Evolutionary conservation across 768 basidiomycete species (phyloP), one percentile per base, ranked within the genome.

Genomic region (Serendipita sp.): DNA sequence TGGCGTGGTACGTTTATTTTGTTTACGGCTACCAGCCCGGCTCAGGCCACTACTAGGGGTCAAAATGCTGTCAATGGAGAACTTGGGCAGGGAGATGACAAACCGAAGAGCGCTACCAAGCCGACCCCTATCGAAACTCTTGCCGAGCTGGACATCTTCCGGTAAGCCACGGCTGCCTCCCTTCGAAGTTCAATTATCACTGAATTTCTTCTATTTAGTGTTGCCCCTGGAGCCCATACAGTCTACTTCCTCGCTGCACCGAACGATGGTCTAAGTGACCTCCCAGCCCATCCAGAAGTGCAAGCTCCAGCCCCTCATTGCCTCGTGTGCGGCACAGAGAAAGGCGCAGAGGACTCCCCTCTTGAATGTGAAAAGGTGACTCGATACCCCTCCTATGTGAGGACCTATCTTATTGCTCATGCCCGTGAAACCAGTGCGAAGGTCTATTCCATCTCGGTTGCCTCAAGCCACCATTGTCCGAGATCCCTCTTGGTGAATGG

Each of bases 341-440:
- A 81, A 26, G 87, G 83, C 17, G 86, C 86, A 24, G 84, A 85
- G 53, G 85, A 83, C 64, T 76, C 79, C 38, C 84, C 84, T 17
- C 75, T 98, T 43, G 92, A 89, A 69, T 98, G 94, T 68, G 94
- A 97, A 71, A 94, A 92, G 81, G 91, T 88, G 61, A 38, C 7
- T 38, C 5, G 38, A 38, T 38, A 5, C 38, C 38, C 5, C 14
- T 14, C 14, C 38, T 45, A 70, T 62, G 20, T 7, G n/a, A 63
- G 31, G 53, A 26, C 14, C 43, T 11, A 34, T 51, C 38, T 16
- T 62, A 30, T 44, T 24, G n/a, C 20, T 51, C 9, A n/a, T n/a
- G n/a, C n/a, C n/a, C n/a, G n/a, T n/a, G 22, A 33, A 61, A 45
- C 58, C 20, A 95, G 88, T 98, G 94, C 70, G 94, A 98, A 70